These are phyloP conservation scores for Colletotrichum caudatum DNA, from an alignment of 2,329 filamentous ascomycete species.

Conservation along the genomic window DNA sequence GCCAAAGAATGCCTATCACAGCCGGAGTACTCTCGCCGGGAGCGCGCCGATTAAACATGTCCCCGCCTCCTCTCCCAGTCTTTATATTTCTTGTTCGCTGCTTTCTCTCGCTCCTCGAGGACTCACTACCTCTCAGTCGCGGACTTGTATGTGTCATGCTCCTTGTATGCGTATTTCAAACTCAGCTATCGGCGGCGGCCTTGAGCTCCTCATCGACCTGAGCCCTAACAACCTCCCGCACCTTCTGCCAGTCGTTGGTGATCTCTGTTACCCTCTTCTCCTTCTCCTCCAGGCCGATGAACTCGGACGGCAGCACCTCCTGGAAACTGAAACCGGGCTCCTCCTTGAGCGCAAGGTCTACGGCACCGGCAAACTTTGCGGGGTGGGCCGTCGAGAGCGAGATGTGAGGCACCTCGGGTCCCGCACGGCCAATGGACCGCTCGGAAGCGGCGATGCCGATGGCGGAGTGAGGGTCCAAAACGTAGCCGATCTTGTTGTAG, in stretches of 20 bases:
- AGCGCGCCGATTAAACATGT: conserved; percentile 8
- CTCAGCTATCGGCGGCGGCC: conserved; percentile 30
- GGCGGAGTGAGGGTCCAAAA: conserved; percentile 93
- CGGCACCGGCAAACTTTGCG: conserved; percentile 91
- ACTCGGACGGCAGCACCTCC: conserved; percentile 82
- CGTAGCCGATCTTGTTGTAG: conserved; percentile 75
- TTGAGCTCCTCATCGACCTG: conserved; percentile 76
- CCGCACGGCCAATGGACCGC: conserved; percentile 71
- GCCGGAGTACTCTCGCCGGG: background rate
- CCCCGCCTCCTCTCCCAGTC: conserved; percentile 18
- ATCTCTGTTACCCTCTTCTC: conserved; percentile 80
- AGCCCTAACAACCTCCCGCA: conserved; percentile 79
- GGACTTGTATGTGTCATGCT: background rate
- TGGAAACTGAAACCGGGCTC: conserved; percentile 81
- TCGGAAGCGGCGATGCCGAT: conserved; percentile 84
- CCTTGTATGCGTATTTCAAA: background rate
- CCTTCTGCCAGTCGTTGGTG: conserved; percentile 78
- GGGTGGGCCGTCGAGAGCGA: conserved; percentile 94
- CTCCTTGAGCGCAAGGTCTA: conserved; percentile 80
- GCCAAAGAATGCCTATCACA: conserved; percentile 8
- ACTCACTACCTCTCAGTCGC: background rate
- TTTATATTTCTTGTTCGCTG: background rate
- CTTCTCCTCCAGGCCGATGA: conserved; percentile 81
- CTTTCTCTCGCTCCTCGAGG: background rate
- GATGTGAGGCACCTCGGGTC: conserved; percentile 74